These are phyloP conservation scores for Pezicula neosporulosa DNA, from an alignment of 2,329 filamentous ascomycete species.

Conservation along the genomic window DNA sequence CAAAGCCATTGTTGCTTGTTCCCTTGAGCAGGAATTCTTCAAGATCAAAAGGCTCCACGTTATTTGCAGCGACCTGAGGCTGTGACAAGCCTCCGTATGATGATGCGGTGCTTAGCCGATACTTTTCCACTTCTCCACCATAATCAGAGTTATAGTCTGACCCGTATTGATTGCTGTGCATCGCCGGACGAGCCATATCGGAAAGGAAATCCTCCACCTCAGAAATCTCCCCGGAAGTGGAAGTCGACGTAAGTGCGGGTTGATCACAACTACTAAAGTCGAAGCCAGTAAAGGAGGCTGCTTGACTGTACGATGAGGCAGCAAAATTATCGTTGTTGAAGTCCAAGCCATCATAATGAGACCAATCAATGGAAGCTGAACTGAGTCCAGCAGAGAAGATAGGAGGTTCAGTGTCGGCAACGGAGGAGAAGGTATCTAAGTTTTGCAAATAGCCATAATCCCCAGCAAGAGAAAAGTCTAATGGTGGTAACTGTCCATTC, in stretches of 20 bases:
- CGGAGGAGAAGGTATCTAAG: slow-evolving; percentile 50
- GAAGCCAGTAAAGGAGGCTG: slow-evolving; percentile 49
- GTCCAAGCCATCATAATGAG: slow-evolving; percentile 48
- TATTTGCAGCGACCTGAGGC: slow-evolving; percentile 39
- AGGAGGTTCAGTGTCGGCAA: slow-evolving; percentile 45
- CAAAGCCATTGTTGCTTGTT: slow-evolving; percentile 10
- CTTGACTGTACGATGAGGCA: slow-evolving; percentile 52
- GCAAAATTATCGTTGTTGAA: slow-evolving; percentile 47
- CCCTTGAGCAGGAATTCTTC: slow-evolving; percentile 52
- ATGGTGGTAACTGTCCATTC: slow-evolving; percentile 49
- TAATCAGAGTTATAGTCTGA: slow-evolving; percentile 34
- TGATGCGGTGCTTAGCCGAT: slow-evolving; percentile 44
- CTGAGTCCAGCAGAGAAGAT: slow-evolving; percentile 61
- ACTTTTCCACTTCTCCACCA: slow-evolving; percentile 40
- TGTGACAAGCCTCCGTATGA: slow-evolving; percentile 46
- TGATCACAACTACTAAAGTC: slow-evolving; percentile 54
- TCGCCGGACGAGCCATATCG: slow-evolving; percentile 21
- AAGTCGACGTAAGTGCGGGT: slow-evolving; percentile 51
- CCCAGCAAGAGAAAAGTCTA: slow-evolving; percentile 56
- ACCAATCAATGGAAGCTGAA: slow-evolving; percentile 52
- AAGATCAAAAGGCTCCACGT: slow-evolving; percentile 49
- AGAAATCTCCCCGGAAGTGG: slow-evolving; percentile 64
- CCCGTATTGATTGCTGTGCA: slow-evolving; percentile 24
- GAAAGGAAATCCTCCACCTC: slow-evolving; percentile 58
- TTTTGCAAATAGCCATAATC: slow-evolving; percentile 35